These are phyloP conservation scores for Aspergillus saccharolyticus DNA, from an alignment of 495 filamentous ascomycete species.

Conservation along the genomic window DNA sequence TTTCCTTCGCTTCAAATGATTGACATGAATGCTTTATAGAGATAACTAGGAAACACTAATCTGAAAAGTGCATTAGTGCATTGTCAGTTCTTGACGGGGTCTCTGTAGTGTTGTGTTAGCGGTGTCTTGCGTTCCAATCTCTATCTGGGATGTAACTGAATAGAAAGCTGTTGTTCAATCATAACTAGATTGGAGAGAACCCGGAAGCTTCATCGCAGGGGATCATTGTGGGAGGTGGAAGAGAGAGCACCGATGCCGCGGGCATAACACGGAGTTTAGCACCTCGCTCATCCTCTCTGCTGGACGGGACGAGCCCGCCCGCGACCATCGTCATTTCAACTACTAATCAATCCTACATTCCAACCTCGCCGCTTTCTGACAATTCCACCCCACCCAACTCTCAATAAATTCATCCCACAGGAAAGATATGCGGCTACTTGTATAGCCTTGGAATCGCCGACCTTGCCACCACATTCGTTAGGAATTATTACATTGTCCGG, in stretches of 20 bases:
- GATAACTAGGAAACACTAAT: not conserved
- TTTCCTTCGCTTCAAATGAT: not conserved
- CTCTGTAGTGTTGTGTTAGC: too few species aligned
- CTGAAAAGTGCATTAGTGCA: too few species aligned
- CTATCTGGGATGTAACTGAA: too few species aligned
- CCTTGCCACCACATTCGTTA: not conserved
- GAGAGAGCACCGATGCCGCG: not conserved
- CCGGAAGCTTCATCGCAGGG: too few species aligned
- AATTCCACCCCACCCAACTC: not conserved
- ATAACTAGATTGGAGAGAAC: too few species aligned
- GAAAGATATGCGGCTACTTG: not conserved
- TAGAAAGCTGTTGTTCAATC: too few species aligned
- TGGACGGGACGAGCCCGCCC: not conserved
- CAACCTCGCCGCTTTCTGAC: not conserved
- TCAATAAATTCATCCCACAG: not conserved
- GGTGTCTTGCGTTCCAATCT: too few species aligned
- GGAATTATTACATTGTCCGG: not conserved
- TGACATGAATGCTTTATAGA: not conserved
- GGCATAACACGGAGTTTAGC: not conserved
- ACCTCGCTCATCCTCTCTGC: not conserved
- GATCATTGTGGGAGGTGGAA: too few species aligned
- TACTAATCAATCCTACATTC: conserved; percentile 1
- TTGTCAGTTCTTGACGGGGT: too few species aligned
- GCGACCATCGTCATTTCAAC: not conserved
- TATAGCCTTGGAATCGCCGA: not conserved